Evolutionary conservation across 352 stramenopile genomes (phyloP), one percentile per base, ranked within the genome.

Genomic region (Pythium graminicola): DNA sequence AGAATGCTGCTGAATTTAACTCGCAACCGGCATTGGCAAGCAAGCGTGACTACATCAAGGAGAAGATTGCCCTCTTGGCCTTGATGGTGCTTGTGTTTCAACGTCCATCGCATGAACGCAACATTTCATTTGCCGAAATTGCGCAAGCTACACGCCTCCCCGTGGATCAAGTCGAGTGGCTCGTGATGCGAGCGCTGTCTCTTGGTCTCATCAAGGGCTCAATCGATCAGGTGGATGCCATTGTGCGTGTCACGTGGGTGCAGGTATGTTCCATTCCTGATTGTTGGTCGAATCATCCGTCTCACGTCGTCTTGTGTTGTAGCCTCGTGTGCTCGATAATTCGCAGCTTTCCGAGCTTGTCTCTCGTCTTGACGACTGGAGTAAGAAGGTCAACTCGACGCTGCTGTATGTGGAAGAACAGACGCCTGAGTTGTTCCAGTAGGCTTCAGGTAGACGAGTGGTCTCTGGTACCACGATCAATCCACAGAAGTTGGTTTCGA

Each of bases 81-180:
- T 71, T 99, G 50, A 97, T 99, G 72, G 85, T 98, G 58, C 85
- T 99, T 60, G 81, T 99, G 23, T 99, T 99, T 75, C 83, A 98
- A 68, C 80, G 90, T 51, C 90, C 92, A 26, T 85, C 89, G 17
- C 77, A 97, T 47, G 92, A 99, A 60, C 80, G 93, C 46, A 95
- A 92, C 69, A 95, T 98, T 32, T 62, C 73, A 13, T 99, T 99
- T 70, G 56, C 65, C 9, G 93, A 98, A 50, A 97, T 99, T 54
- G 90, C 96, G 1, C 70, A 86, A n/a, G 67, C 69, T 9, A 95
- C 82, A 43, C 73, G 83, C 8, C 65, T 97, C 49, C 81, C 85
- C 1, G 27, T 79, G 8, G 85, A 96, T 33, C 89, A 97, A 59
- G 95, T 99, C 14, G 97, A 99, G 71, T 99, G 94, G 96, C 81